A percentile compares a stretch with the other conserved stretches of the same genome.
These are phyloP conservation scores for Suillus americanus DNA, from an alignment of 768 basidiomycete species.

Conservation along the genomic window DNA sequence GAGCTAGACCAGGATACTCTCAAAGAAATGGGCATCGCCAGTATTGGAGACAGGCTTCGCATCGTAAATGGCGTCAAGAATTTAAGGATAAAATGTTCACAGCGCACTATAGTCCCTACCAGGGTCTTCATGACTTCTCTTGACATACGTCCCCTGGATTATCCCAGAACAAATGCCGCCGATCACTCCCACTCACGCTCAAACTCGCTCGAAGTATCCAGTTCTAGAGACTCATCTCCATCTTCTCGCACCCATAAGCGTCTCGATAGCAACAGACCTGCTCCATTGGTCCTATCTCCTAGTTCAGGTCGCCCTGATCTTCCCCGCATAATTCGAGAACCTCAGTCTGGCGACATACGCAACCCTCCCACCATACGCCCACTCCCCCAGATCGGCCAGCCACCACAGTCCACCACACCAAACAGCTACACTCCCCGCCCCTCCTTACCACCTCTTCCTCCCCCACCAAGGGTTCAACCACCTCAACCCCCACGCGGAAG, in stretches of 20 bases:
- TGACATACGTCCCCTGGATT: slow-evolving; percentile 9
- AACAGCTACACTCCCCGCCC: slow-evolving; percentile 41
- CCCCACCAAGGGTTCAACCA: slow-evolving; percentile 60
- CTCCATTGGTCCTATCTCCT: slow-evolving; percentile 73
- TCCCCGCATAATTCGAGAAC: slow-evolving; percentile 70
- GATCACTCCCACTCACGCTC: slow-evolving; percentile 21
- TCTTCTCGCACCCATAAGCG: slow-evolving; percentile 41
- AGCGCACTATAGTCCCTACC: slow-evolving; percentile 11
- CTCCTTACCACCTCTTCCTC: slow-evolving; percentile 65
- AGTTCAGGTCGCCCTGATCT: slow-evolving; percentile 58
- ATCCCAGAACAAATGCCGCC: slow-evolving; percentile 9
- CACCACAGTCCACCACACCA: slow-evolving; percentile 27
- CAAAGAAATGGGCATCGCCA: slow-evolving; percentile 87
- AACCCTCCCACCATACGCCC: slow-evolving; percentile 24
- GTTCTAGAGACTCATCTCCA: slow-evolving; percentile 22
- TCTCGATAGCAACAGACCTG: slow-evolving; percentile 66
- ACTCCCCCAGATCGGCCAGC: slow-evolving; percentile 23
- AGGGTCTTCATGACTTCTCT: not conserved
- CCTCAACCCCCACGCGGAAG: slow-evolving; percentile 40
- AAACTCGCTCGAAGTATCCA: slow-evolving; percentile 17
- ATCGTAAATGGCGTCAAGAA: slow-evolving; percentile 83
- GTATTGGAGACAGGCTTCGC: slow-evolving; percentile 89
- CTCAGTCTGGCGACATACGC: slow-evolving; percentile 48
- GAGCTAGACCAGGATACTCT: slow-evolving; percentile 87
- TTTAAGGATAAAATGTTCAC: slow-evolving; percentile 59